Conservation (phyloP, 768 basidiomycete genomes). For the Mycena vitilis region DNA sequence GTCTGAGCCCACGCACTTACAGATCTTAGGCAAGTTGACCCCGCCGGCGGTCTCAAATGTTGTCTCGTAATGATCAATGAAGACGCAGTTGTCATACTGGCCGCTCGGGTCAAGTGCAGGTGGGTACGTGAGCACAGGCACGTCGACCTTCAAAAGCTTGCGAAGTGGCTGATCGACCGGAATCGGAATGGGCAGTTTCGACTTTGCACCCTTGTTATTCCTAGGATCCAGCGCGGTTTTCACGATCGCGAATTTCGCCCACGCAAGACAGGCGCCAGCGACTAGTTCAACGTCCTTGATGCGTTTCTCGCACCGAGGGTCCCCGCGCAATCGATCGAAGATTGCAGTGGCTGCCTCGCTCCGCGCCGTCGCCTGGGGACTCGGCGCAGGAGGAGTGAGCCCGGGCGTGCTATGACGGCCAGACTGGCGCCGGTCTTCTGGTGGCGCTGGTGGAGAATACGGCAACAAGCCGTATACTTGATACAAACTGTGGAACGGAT, state of each 20-base stretch:
- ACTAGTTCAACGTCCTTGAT: constrained; percentile 67
- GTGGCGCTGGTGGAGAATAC: constrained; percentile 33
- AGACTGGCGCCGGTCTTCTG: constrained; percentile 56
- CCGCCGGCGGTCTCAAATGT: constrained; percentile 80
- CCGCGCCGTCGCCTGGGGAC: constrained; percentile 55
- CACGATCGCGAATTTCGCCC: constrained; percentile 74
- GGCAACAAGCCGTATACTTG: constrained; percentile 83
- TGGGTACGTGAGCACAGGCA: constrained; percentile 87
- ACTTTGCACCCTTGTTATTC: constrained; percentile 33
- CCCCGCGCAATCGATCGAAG: constrained; percentile 62
- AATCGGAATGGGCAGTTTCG: constrained; percentile 47
- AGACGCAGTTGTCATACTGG: constrained; percentile 76
- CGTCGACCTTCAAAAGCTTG: constrained; percentile 63
- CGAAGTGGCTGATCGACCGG: constrained; percentile 60
- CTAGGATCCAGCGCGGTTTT: constrained; percentile 38
- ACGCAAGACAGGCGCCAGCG: constrained; percentile 75
- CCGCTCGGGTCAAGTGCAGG: constrained; percentile 77
- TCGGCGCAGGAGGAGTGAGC: not conserved
- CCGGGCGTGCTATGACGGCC: constrained; percentile 51
- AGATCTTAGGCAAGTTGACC: constrained; percentile 85
- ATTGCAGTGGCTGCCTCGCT: constrained; percentile 73
- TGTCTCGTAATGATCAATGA: constrained; percentile 71
- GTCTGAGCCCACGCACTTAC: constrained; percentile 72
- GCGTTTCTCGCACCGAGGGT: constrained; percentile 50
- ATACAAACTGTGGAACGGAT: constrained; percentile 94